These are phyloP conservation scores for Phoenix roebelenii DNA, from an alignment of 176 grass and related monocot species.

Conservation along the genomic window DNA sequence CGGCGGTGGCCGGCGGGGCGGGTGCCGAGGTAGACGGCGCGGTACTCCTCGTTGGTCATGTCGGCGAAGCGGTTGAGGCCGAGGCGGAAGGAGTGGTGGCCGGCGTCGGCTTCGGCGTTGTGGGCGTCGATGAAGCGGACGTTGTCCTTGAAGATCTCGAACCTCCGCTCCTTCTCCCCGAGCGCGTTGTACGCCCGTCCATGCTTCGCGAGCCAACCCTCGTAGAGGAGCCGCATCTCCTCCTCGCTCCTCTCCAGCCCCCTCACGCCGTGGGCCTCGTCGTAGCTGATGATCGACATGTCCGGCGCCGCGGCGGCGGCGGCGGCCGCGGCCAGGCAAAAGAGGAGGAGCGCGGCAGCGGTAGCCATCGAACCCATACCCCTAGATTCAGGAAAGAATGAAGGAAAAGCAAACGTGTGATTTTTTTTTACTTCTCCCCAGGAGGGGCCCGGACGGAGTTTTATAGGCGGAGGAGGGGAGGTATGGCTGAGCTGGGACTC, in stretches of 20 bases:
- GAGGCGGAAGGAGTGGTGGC: constrained; percentile 27
- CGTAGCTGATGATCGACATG: constrained; percentile 72
- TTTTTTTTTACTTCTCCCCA: too few species aligned
- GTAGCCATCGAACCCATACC: too few species aligned
- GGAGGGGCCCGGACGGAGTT: too few species aligned
- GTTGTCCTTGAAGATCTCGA: constrained; percentile 77
- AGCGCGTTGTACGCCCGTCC: constrained; percentile 39
- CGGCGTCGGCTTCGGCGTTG: constrained; percentile 36
- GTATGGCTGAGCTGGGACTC: too few species aligned
- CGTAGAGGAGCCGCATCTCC: constrained; percentile 44
- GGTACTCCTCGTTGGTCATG: constrained; percentile 67
- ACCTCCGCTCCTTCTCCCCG: constrained; percentile 43
- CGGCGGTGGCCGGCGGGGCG: neutral
- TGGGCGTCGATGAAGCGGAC: constrained; percentile 69
- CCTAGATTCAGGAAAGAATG: too few species aligned
- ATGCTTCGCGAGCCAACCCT: constrained; percentile 48
- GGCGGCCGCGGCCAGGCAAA: neutral
- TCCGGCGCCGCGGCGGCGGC: constrained; percentile 8
- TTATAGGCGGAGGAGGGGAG: too few species aligned
- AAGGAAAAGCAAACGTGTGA: too few species aligned
- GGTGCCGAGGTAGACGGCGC: constrained; percentile 33
- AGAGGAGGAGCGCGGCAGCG: neutral
- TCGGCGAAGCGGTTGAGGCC: constrained; percentile 74
- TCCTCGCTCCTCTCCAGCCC: constrained; percentile 45
- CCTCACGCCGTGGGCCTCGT: constrained; percentile 31